Base-by-base conservation (phyloP, 2,329 filamentous ascomycete species). In the Geoglossum cookeanum region DNA sequence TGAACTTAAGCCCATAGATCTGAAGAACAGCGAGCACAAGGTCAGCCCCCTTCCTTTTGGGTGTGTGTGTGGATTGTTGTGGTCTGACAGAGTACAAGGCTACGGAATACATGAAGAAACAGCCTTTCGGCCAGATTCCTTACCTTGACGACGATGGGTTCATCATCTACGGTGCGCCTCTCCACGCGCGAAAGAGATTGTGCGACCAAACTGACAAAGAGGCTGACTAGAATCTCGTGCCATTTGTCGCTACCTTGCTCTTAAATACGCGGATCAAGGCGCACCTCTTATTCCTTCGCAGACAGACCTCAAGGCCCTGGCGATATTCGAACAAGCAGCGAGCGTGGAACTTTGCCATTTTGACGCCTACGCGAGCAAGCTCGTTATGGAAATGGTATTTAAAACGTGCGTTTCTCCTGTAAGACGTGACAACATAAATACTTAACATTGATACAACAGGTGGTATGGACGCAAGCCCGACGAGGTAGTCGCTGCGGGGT, bases 321-420 rank as follows among this genome's bases (percentile, higher is more conserved):
- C 54, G 9, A n/a, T 55, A 6, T 55, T 55, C 30, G 54, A 55
- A 15, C 54, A 55, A 48, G 54, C 54, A 5, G 39, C 54, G 22
- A 39, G 32, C 15, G 39, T 32, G 13, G 54, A 44, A n/a, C 7
- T 9, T 3, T 39, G 35, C 33, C 9, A 45, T 13, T 44, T 29
- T 9, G 39, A 55, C 9, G 15, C 32, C 6, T 27, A 6, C 22
- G 37, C 44, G 5, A 29, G 44, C 6, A 17, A 17, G 13, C 22
- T 33, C 3, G 33, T 48, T 17, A 17, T 7, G 1, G 54, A 48
- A 15, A 45, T 2, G 27, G 35, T 48, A 15, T 55, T 45, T 45
- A 48, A 44, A 22, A 4, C 15, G 42, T 45, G 22, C 42, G 42
- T 45, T 9, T 22, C 42, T 15, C 22, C 5, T 6, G 17, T 45